These are phyloP conservation scores for Yamadazyma ubonensis DNA, from an alignment of 805 yeast genomes.

Conservation along the genomic window DNA sequence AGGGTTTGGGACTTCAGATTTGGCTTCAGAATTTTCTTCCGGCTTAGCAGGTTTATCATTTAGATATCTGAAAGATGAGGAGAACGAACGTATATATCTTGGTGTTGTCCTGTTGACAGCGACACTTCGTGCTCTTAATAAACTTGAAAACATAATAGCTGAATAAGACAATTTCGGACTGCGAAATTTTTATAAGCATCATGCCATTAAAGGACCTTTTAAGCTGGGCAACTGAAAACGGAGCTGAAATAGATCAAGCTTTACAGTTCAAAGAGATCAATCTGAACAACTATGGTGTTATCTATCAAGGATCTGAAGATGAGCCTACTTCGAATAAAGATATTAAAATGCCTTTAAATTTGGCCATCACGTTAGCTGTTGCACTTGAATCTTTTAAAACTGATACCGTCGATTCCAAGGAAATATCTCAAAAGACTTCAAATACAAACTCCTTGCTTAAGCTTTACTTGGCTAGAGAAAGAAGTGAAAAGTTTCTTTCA, in stretches of 20 bases:
- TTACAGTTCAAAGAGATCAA: constrained; percentile 24
- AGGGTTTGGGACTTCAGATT: too few species aligned
- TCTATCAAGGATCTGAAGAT: constrained; percentile 1
- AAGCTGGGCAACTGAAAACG: constrained; percentile 32
- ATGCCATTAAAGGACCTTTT: constrained; percentile 18
- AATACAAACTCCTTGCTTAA: constrained; percentile 34
- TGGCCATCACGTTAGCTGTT: constrained; percentile 22
- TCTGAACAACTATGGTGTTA: constrained; percentile 25
- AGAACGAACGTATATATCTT: neutral
- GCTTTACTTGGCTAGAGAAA: constrained; percentile 33
- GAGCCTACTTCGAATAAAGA: constrained; percentile 9
- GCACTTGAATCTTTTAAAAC: constrained; percentile 24
- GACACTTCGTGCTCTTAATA: neutral
- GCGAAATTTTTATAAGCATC: neutral
- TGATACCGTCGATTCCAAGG: constrained; percentile 10
- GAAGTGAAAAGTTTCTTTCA: constrained; percentile 14
- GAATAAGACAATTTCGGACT: constrained; percentile 1
- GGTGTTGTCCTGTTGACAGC: neutral
- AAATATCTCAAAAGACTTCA: constrained; percentile 15
- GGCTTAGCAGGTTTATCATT: neutral
- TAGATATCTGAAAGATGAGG: neutral
- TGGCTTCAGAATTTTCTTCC: neutral
- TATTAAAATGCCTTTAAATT: constrained; percentile 21
- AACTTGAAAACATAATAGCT: constrained; percentile 2
- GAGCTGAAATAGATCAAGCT: constrained; percentile 24